phyloP scores from a whole-genome alignment of 2,329 filamentous ascomycete genomes.

The Fusarium cicatricum region DNA sequence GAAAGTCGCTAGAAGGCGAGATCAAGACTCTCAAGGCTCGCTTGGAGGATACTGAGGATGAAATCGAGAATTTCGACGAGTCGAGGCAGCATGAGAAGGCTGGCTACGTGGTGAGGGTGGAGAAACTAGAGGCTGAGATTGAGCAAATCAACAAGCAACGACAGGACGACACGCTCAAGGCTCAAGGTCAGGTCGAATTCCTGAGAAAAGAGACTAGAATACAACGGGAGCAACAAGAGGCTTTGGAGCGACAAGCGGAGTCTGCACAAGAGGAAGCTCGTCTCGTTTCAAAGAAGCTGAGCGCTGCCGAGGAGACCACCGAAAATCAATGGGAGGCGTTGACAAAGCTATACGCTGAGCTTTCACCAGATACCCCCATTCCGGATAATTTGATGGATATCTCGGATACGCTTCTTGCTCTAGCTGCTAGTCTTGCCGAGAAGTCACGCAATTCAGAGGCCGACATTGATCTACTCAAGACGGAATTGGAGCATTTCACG shows the following conservation, averaged over 20 bases:
- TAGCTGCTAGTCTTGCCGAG: constrained; percentile 66
- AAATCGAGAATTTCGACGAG: constrained; percentile 84
- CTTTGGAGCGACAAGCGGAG: constrained; percentile 66
- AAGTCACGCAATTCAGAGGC: constrained; percentile 68
- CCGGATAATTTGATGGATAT: constrained; percentile 67
- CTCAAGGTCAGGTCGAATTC: constrained; percentile 69
- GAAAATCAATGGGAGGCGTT: constrained; percentile 63
- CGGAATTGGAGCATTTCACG: constrained; percentile 69
- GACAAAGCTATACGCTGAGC: constrained; percentile 64
- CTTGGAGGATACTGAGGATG: constrained; percentile 90
- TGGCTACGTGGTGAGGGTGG: constrained; percentile 72
- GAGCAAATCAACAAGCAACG: constrained; percentile 67
- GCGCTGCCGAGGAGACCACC: constrained; percentile 59
- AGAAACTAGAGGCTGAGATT: constrained; percentile 74
- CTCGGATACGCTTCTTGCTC: constrained; percentile 65
- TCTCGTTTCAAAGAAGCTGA: constrained; percentile 59
- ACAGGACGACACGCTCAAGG: constrained; percentile 64
- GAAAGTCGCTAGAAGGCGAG: constrained; percentile 83
- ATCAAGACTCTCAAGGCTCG: constrained; percentile 78
- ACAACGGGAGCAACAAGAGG: constrained; percentile 67
- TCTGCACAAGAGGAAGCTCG: constrained; percentile 62
- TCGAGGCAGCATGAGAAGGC: constrained; percentile 84
- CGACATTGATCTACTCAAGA: constrained; percentile 65
- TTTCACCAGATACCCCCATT: constrained; percentile 61
- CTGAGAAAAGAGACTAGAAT: constrained; percentile 67